phyloP scores from a whole-genome alignment of 257 asterid genomes.

The Agastache rugosa region DNA sequence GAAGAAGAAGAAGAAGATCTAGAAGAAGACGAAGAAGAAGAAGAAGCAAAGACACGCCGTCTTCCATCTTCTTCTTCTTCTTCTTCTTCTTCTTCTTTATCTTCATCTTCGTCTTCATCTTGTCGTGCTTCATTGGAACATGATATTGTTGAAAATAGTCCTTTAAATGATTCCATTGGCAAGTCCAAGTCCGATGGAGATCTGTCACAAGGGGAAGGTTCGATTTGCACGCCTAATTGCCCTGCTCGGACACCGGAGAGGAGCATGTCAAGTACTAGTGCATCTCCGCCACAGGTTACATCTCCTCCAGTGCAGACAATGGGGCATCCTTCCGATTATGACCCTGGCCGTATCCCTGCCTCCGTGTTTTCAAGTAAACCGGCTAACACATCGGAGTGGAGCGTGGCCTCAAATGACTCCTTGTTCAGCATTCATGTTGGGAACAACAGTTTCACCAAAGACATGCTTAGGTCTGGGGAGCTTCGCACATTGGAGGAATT shows the following conservation, averaged over 20 bases:
- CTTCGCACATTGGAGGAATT: conserved; percentile 49
- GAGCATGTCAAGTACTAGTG: conserved; percentile 48
- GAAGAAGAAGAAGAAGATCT: neutral
- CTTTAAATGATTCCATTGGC: conserved; percentile 8
- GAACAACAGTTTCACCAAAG: conserved; percentile 68
- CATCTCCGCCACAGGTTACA: conserved; percentile 52
- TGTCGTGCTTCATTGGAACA: conserved; percentile 36
- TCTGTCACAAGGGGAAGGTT: conserved; percentile 32
- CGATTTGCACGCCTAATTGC: conserved; percentile 24
- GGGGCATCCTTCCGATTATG: conserved; percentile 58
- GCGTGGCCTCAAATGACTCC: conserved; percentile 81
- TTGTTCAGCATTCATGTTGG: conserved; percentile 89
- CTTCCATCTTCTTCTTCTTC: conserved; percentile 35
- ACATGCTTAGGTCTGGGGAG: conserved; percentile 59
- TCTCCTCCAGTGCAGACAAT: conserved; percentile 64
- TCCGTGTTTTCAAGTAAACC: conserved; percentile 64
- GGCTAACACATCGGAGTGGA: conserved; percentile 65
- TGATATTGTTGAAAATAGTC: conserved; percentile 15
- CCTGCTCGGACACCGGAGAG: conserved; percentile 40
- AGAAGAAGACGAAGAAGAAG: no score
- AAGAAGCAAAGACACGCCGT: conserved; percentile 23
- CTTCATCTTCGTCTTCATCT: conserved; percentile 30
- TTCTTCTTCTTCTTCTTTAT: conserved; percentile 8
- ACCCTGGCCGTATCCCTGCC: conserved; percentile 79
- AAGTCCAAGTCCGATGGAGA: conserved; percentile 39